Percentiles rank a stretch among this genome's conserved stretches.
Conservation (phyloP, 164 flowering plant species). For the Amborella trichopoda region DNA sequence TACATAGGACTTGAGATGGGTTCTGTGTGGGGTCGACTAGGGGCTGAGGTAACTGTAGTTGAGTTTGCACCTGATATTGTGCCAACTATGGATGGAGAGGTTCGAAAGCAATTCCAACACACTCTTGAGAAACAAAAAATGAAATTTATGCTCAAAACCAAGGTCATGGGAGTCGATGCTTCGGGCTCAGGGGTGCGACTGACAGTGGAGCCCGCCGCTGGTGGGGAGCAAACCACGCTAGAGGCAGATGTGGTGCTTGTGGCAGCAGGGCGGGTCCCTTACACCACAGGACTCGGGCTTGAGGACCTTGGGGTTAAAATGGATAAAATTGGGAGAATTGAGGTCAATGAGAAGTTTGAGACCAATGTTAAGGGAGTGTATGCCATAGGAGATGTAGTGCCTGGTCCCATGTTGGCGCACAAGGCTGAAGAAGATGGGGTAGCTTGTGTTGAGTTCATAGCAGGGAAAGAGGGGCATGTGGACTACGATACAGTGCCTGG, state of each 20-base stretch:
- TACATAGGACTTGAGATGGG: slow-evolving; percentile 95
- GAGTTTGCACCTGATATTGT: slow-evolving; percentile 84
- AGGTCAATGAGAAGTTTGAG: slow-evolving; percentile 46
- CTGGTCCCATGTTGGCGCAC: slow-evolving; percentile 93
- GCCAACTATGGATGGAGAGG: slow-evolving; percentile 73
- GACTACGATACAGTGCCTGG: slow-evolving; percentile 90
- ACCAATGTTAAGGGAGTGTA: slow-evolving; percentile 59
- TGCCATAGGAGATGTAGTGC: slow-evolving; percentile 90
- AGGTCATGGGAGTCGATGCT: slow-evolving; percentile 75
- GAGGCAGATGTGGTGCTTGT: slow-evolving; percentile 92
- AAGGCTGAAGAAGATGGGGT: slow-evolving; percentile 95
- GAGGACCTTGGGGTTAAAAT: slow-evolving; percentile 77
- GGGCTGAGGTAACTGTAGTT: slow-evolving; percentile 83
- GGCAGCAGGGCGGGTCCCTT: slow-evolving; percentile 78
- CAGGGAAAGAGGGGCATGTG: slow-evolving; percentile 80
- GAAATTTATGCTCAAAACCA: slow-evolving; percentile 83
- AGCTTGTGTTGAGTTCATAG: slow-evolving; percentile 82
- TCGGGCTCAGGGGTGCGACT: slow-evolving; percentile 54
- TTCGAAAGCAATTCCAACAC: slow-evolving; percentile 78
- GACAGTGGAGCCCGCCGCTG: slow-evolving; percentile 76
- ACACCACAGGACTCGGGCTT: slow-evolving; percentile 65
- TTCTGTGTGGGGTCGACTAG: slow-evolving; percentile 83
- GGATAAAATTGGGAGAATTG: slow-evolving; percentile 60
- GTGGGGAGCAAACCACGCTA: slow-evolving; percentile 66
- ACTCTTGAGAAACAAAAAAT: slow-evolving; percentile 80